These are phyloP conservation scores for Neonectria neomacrospora DNA, from an alignment of 2,329 filamentous ascomycete species.

Conservation along the genomic window DNA sequence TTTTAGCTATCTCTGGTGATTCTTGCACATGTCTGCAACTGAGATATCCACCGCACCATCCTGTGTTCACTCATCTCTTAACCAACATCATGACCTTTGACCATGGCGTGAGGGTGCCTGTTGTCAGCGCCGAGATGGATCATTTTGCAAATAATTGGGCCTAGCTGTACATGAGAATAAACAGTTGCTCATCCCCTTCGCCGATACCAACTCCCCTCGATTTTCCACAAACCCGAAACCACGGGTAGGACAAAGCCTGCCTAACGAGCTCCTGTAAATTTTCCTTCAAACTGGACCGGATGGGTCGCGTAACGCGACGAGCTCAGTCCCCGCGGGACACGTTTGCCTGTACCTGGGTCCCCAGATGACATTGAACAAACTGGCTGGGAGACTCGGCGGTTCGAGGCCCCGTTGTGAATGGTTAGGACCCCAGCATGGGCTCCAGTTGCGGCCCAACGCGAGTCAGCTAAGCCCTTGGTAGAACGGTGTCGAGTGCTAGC, in stretches of 20 bases:
- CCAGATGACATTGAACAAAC: not conserved
- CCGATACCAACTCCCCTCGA: not conserved
- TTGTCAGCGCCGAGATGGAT: not conserved
- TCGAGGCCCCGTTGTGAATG: not conserved
- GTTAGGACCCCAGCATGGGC: not conserved
- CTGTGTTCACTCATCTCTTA: not conserved
- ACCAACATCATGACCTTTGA: slow-evolving; percentile 15
- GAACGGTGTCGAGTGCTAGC: not conserved
- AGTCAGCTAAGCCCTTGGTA: slow-evolving; percentile 30
- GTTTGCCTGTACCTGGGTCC: not conserved
- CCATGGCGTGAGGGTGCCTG: not conserved
- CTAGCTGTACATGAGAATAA: not conserved
- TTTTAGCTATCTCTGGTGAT: not conserved
- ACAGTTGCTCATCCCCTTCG: not conserved
- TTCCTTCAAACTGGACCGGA: slow-evolving; percentile 8
- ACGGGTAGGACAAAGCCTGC: too few species aligned
- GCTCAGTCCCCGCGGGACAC: not conserved
- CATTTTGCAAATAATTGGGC: not conserved
- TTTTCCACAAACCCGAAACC: too few species aligned
- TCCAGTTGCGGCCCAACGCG: slow-evolving; percentile 27
- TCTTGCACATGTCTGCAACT: not conserved
- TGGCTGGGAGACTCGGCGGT: not conserved
- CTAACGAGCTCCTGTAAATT: slow-evolving; percentile 30
- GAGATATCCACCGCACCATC: not conserved
- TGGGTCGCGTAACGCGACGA: slow-evolving; percentile 33